Base-by-base conservation (phyloP, 2,329 filamentous ascomycete genomes). In the Penicillium sp. region DNA sequence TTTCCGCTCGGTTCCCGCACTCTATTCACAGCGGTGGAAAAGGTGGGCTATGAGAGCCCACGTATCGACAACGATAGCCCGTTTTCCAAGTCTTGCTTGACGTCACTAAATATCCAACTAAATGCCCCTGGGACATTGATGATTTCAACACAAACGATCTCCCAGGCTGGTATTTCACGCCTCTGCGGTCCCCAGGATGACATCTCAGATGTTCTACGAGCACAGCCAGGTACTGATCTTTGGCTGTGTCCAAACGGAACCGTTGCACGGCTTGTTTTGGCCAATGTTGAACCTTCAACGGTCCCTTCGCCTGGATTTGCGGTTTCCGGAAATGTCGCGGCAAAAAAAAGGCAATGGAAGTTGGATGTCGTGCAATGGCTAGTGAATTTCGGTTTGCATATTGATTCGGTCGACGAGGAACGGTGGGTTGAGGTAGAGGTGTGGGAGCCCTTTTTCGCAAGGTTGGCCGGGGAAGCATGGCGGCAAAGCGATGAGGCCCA, bases 351-450 rank as follows among this genome's bases (percentile, higher is more conserved):
- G 50, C 64, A 69, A 51, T 77, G 74, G 74, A 75, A 75, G 55
- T 40, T 49, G 8, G 68, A 66, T 51, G 73, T 75, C 43, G 48
- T 69, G 8, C 66, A 72, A 22, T 76, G 75, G 73, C 57, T 77
- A 48, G 52, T 51, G 11, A 73, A 70, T 56, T 70, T 74, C 63
- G 73, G 74, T 2, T 59, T 77, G 25, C 53, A 63, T 15, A 53
- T 70, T 12, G 65, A 65, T 14, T 62, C 65, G 12, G 49, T 67
- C 23, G 66, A 73, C 12, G 67, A 70, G 42, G 69, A 73, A 48
- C 53, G 57, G 14, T 77, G 75, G 75, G 67, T 76, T 45, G 73
- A 76, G 60, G 67, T 77, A 37, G 75, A 77, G 59, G 69, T 75
- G 18, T 71, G 70, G 64, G 72, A 75, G 29, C 70, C 73, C 18